phyloP scores from a whole-genome alignment of 2,329 filamentous ascomycete species.

The Ceratocystis eucalypticola region DNA sequence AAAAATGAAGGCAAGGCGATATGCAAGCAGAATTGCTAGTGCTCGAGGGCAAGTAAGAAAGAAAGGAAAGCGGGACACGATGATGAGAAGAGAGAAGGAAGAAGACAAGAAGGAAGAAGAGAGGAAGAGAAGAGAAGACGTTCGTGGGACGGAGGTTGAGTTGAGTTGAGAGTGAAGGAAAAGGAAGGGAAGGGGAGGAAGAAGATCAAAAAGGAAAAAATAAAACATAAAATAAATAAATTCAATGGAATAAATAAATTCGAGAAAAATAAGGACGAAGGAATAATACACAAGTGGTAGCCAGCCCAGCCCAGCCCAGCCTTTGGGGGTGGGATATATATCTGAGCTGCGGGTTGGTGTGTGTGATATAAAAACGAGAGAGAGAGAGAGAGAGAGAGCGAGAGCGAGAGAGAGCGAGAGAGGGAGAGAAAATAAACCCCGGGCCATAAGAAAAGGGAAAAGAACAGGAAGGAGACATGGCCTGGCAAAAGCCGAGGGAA shows the following conservation, averaged over 20 bases:
- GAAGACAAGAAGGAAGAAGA: constrained; percentile 9
- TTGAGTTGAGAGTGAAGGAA: too few relatives aligned
- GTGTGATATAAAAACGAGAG: not conserved
- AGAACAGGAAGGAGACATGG: constrained; percentile 2
- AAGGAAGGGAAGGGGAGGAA: constrained; percentile 8
- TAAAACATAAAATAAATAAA: not conserved
- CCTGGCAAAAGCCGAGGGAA: not conserved
- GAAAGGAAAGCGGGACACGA: constrained; percentile 7
- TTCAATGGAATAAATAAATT: not conserved
- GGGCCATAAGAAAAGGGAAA: constrained; percentile 3
- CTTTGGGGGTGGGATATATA: too few relatives aligned
- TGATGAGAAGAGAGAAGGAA: not conserved
- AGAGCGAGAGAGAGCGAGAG: not conserved
- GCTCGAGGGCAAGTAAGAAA: not conserved
- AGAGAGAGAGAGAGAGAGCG: not conserved
- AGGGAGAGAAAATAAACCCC: not conserved
- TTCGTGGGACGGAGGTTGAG: constrained; percentile 4
- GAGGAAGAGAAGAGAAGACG: constrained; percentile 8
- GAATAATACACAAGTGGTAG: not conserved
- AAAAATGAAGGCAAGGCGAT: constrained; percentile 7
- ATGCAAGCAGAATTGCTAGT: not conserved
- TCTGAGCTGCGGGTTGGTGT: too few relatives aligned
- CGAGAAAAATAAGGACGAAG: constrained; percentile 3
- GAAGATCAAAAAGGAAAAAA: constrained; percentile 11
- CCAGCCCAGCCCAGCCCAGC: too few relatives aligned